phyloP scores from a whole-genome alignment of 257 asterid species.

The Solanum ahanhuiri region DNA sequence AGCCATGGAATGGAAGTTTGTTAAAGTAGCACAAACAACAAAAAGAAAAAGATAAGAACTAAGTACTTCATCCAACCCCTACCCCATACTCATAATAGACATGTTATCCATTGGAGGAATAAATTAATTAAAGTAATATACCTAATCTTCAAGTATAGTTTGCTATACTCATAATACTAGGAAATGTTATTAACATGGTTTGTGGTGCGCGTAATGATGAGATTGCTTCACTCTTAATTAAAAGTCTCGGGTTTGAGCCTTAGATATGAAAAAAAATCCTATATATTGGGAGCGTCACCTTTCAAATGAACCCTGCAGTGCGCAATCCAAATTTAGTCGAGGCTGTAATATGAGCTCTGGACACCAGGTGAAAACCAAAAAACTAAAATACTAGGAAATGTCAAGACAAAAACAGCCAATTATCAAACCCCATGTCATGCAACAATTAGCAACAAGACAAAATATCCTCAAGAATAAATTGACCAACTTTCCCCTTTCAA shows the following conservation, averaged over 20 bases:
- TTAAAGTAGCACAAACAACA: slow-evolving; percentile 29
- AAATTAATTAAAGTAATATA: slow-evolving; percentile 7
- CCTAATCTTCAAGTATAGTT: slow-evolving; percentile 22
- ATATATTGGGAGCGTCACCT: no score
- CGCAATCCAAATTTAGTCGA: no score
- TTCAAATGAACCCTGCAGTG: fast-evolving
- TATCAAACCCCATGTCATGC: neutral
- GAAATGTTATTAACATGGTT: neutral
- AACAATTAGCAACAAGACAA: slow-evolving; percentile 7
- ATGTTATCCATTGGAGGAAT: slow-evolving; percentile 20
- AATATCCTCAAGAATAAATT: slow-evolving; percentile 31
- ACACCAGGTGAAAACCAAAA: no score
- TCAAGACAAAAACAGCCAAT: slow-evolving; percentile 21
- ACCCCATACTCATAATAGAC: neutral
- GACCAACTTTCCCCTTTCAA: slow-evolving; percentile 28
- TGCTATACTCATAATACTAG: slow-evolving; percentile 3
- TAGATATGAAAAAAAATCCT: no score
- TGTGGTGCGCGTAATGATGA: fast-evolving
- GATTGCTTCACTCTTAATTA: no score
- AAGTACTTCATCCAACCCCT: slow-evolving; percentile 1
- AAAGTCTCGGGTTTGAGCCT: fast-evolving
- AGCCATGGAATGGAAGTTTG: slow-evolving; percentile 23
- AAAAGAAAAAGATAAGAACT: neutral
- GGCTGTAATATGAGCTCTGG: no score
- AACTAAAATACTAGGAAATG: neutral